These are phyloP conservation scores for Tripterygium wilfordii DNA, from an alignment of 177 flowering plant genomes.

Conservation along the genomic window DNA sequence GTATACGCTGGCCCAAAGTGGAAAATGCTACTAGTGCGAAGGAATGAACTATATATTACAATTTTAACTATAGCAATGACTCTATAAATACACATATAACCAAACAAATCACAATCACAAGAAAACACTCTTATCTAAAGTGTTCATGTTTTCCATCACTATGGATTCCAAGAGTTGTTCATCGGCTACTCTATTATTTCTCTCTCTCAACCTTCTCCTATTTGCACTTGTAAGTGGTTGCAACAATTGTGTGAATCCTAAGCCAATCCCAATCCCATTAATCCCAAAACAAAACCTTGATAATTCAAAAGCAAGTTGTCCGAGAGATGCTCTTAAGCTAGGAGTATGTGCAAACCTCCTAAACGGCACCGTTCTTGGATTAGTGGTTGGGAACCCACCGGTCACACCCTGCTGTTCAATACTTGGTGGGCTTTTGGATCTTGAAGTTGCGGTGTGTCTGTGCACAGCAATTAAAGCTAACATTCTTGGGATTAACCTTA, in stretches of 20 bases:
- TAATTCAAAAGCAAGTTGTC: constrained; percentile 18
- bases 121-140: no score
- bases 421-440: constrained; percentile 33
- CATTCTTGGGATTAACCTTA: constrained; percentile 35
- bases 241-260: constrained; percentile 13
- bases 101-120: no score
- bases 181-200: constrained; percentile 7
- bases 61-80: no score
- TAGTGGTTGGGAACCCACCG: constrained; percentile 25
- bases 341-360: constrained; percentile 37
- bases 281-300: constrained; percentile 9
- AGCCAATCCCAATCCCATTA: constrained; percentile 22
- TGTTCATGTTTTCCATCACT: no score
- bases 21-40: no score
- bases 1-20: no score
- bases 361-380: constrained; percentile 9
- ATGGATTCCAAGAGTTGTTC: constrained; percentile 16
- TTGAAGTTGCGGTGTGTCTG: constrained; percentile 37
- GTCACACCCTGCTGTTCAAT: constrained; percentile 28
- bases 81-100: no score
- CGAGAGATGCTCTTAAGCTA: constrained; percentile 34
- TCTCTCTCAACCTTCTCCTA: constrained; percentile 13
- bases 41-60: no score
- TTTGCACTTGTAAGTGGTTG: constrained; percentile 13
- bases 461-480: constrained; percentile 49